phyloP scores from a whole-genome alignment of 257 asterid species.

The Solanum chmielewskii region DNA sequence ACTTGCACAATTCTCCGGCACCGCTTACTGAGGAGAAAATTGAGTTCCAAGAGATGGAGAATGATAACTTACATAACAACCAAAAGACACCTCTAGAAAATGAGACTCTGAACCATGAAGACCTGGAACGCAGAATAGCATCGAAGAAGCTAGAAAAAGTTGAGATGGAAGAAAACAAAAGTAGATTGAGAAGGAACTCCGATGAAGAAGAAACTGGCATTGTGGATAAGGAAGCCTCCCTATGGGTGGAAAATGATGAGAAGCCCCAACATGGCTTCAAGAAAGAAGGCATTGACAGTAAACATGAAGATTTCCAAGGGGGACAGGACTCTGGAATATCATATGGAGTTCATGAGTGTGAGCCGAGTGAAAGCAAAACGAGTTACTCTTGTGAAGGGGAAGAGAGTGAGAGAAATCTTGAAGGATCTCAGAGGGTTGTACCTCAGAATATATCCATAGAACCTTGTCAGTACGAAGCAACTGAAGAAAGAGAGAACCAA shows the following conservation, averaged over 20 bases:
- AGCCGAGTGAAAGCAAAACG: neutral
- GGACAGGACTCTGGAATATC: conserved; percentile 13
- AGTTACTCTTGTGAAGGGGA: neutral
- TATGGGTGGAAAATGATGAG: conserved; percentile 15
- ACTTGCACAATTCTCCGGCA: neutral
- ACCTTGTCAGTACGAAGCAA: conserved; percentile 7
- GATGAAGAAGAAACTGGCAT: conserved; percentile 26
- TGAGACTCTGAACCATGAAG: neutral
- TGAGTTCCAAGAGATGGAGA: conserved; percentile 6
- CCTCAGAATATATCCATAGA: neutral
- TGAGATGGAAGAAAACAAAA: conserved; percentile 12
- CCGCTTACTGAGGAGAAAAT: neutral
- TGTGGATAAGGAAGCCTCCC: conserved; percentile 14
- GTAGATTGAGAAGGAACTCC: conserved; percentile 5
- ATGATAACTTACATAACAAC: conserved; percentile 8
- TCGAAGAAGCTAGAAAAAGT: conserved; percentile 7
- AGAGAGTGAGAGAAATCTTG: neutral
- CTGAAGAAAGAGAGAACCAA: conserved; percentile 7
- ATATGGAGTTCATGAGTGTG: conserved; percentile 6
- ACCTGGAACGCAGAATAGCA: conserved; percentile 13
- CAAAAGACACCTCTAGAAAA: neutral
- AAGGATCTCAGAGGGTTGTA: neutral
- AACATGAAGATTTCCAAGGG: conserved; percentile 14
- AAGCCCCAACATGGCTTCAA: conserved; percentile 16
- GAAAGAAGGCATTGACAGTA: conserved; percentile 10